Percentiles rank a stretch among this genome's conserved stretches.
These are phyloP conservation scores for Oryza rufipogon DNA, from an alignment of 176 grass and related monocot species.

Conservation along the genomic window DNA sequence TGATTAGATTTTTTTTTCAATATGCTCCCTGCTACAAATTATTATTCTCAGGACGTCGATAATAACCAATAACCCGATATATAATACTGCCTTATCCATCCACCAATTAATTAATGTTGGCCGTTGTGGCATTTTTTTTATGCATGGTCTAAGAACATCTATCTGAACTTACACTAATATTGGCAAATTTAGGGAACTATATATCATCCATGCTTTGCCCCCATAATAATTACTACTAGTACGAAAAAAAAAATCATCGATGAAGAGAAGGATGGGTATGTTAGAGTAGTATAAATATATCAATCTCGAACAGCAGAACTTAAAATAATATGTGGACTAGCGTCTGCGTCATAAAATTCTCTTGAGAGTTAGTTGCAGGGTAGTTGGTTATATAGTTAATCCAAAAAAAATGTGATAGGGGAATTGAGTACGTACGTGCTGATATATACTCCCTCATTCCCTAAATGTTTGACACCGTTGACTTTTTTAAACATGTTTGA, in stretches of 20 bases:
- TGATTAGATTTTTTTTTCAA: constrained; percentile 30
- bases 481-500: no score
- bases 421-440: not conserved
- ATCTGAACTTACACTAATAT: no score
- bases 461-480: no score
- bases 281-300: not conserved
- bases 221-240: not conserved
- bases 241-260: not conserved
- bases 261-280: not conserved
- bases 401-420: not conserved
- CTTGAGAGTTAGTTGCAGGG: not conserved
- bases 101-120: not conserved
- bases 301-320: not conserved
- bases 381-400: not conserved
- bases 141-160: no score
- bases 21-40: not conserved
- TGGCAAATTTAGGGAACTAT: not conserved
- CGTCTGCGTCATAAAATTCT: not conserved
- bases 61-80: not conserved
- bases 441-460: not conserved
- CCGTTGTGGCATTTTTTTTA: not conserved
- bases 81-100: not conserved
- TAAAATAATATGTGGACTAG: constrained; percentile 19
- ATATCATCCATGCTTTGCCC: not conserved
- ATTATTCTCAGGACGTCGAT: not conserved